phyloP scores from a whole-genome alignment of 495 filamentous ascomycete genomes.

The Trypethelium eluteriae region DNA sequence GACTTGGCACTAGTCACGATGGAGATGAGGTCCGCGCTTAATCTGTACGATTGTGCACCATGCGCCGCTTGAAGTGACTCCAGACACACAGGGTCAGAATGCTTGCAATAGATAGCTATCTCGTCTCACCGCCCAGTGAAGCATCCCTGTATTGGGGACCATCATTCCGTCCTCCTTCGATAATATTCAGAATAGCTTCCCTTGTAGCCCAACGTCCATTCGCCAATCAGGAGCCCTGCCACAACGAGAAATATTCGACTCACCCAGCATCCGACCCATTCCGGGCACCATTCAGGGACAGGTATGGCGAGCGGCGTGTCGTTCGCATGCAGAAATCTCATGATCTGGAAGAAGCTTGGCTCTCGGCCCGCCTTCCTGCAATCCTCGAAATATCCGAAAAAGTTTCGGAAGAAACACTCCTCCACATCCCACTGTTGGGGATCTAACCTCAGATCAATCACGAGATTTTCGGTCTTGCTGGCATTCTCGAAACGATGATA shows the following conservation, averaged over 20 bases:
- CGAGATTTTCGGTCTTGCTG: slow-evolving; percentile 12
- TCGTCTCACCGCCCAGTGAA: neutral
- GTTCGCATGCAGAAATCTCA: slow-evolving; percentile 5
- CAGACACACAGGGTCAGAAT: too few relatives aligned
- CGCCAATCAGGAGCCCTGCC: slow-evolving; percentile 7
- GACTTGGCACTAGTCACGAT: too few relatives aligned
- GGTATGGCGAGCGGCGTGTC: slow-evolving; percentile 5
- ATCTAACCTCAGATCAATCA: slow-evolving; percentile 12
- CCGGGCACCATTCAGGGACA: slow-evolving; percentile 9
- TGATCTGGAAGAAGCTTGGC: slow-evolving; percentile 12
- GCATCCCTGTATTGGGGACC: neutral
- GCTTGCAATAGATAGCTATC: too few relatives aligned
- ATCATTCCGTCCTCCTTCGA: slow-evolving; percentile 6
- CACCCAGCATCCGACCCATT: slow-evolving; percentile 11
- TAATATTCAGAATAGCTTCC: slow-evolving; percentile 17
- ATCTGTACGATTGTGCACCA: too few relatives aligned
- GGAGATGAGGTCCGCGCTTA: too few relatives aligned
- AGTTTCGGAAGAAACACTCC: slow-evolving; percentile 16
- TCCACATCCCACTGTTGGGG: slow-evolving; percentile 13
- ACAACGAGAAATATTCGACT: neutral
- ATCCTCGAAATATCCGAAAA: slow-evolving; percentile 16
- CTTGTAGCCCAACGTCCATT: slow-evolving; percentile 13
- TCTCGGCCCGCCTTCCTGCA: slow-evolving; percentile 4
- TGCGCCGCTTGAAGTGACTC: too few relatives aligned
- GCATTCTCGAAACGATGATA: slow-evolving; percentile 16